Evolutionary conservation across 2,329 filamentous ascomycete species (phyloP), one percentile per base, ranked within the genome.

Genomic region (Penicillium occitanis): DNA sequence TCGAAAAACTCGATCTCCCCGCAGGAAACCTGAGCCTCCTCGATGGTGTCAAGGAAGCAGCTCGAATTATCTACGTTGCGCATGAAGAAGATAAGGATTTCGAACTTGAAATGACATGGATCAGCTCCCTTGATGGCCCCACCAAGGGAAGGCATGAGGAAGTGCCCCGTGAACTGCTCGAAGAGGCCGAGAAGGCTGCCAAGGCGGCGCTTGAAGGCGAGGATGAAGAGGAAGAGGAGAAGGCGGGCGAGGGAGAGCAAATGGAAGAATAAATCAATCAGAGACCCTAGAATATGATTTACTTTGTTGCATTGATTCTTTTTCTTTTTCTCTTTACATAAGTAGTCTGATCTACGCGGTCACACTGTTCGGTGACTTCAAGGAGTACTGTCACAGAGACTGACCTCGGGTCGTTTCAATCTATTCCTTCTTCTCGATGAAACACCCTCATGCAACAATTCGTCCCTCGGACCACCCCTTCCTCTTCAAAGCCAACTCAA

Each of bases 71-170:
- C 81, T 96, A 97, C 79, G 88, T 97, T 68, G 93, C 94, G 59
- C 95, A 99, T 78, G 95, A 98, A 79, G 95, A 99, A 80, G 98
- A 94, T 85, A 98, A 98, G 84, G 95, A 98, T 82, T 99, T 98
- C 75, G 95, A 99, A 87, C 85, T 99, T 67, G 95, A 99, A 84
- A 96, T 99, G 93, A 96, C 92, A 67, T 99, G 95, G 95, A 91
- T 98, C 79, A 97, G 93, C 80, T 87, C 86, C 63, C 80, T 88
- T 58, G 87, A 91, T 70, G 94, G 93, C 5, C 93, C 93, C 42
- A 98, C 93, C 69, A 94, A 96, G 83, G 95, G 95, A 69, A 88
- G 90, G 73, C 95, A 99, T 77, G 86, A 94, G 80, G 92, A 96
- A 80, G 95, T 99, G 66, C 95, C 95, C 66, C 93, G 92, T 84